Conservation (phyloP, 108 stramenopile genomes). For the Cyclotella kingstonii region DNA sequence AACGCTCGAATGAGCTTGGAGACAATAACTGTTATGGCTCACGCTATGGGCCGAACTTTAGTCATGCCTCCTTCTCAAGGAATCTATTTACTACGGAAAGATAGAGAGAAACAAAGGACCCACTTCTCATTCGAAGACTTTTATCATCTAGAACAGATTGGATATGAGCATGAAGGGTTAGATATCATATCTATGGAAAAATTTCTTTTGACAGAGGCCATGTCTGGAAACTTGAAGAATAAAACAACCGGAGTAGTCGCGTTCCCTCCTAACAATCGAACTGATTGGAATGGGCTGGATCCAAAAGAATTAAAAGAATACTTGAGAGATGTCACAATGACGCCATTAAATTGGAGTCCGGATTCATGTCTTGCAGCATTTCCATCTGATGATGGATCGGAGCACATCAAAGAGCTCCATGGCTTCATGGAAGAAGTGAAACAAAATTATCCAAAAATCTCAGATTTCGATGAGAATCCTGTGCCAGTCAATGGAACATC, state of each 20-base stretch:
- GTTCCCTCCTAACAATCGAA: slow-evolving; percentile 69
- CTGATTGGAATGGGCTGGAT: slow-evolving; percentile 67
- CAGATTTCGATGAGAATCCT: slow-evolving; percentile 47
- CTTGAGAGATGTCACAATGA: slow-evolving; percentile 42
- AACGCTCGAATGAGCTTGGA: slow-evolving; percentile 95
- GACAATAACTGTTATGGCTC: slow-evolving; percentile 81
- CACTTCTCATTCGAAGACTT: slow-evolving; percentile 68
- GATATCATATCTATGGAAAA: slow-evolving; percentile 78
- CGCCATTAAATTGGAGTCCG: slow-evolving; percentile 67
- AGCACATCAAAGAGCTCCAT: slow-evolving; percentile 53
- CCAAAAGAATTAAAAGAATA: slow-evolving; percentile 51
- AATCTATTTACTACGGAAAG: slow-evolving; percentile 65
- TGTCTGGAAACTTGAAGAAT: slow-evolving; percentile 48
- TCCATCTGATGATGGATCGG: slow-evolving; percentile 56
- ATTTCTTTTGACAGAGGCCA: slow-evolving; percentile 56
- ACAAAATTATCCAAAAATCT: slow-evolving; percentile 10
- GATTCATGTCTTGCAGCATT: slow-evolving; percentile 75
- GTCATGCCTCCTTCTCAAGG: slow-evolving; percentile 86
- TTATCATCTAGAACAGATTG: slow-evolving; percentile 56
- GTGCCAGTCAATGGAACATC: slow-evolving; percentile 57
- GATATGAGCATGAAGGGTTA: slow-evolving; percentile 63
- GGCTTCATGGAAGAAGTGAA: slow-evolving; percentile 43
- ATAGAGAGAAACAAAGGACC: slow-evolving; percentile 55
- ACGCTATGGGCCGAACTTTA: slow-evolving; percentile 86
- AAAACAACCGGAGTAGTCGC: slow-evolving; percentile 49